A percentile compares a stretch with the other conserved stretches of the same genome.
phyloP scores from a whole-genome alignment of 2,329 filamentous ascomycete species.

The Dryadomyces quercivorus region DNA sequence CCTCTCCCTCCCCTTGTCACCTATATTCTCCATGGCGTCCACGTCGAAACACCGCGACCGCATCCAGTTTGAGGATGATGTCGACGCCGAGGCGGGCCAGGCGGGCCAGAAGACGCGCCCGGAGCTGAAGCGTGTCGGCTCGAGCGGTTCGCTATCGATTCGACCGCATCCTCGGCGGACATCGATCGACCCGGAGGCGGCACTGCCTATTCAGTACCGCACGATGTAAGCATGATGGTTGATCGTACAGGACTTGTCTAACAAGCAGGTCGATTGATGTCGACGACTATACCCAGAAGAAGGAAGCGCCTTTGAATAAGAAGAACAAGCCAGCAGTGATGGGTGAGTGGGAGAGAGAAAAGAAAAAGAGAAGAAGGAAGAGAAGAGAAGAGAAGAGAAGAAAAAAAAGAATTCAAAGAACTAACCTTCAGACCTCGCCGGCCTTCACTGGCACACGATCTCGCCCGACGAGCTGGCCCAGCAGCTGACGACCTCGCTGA shows the following conservation, averaged over 20 bases:
- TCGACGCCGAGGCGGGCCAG: slow-evolving; percentile 5
- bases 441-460: slow-evolving; percentile 57
- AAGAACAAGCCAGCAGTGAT: slow-evolving; percentile 19
- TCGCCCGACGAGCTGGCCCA: slow-evolving; percentile 43
- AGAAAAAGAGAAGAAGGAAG: neutral
- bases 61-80: slow-evolving; percentile 6
- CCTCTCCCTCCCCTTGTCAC: neutral
- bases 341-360: neutral
- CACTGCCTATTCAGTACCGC: slow-evolving; percentile 41
- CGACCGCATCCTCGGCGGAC: slow-evolving; percentile 15
- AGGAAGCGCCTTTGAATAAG: slow-evolving; percentile 31
- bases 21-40: neutral
- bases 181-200: slow-evolving; percentile 26
- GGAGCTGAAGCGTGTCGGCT: slow-evolving; percentile 4
- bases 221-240: slow-evolving; percentile 29
- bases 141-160: slow-evolving; percentile 9
- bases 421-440: slow-evolving; percentile 36
- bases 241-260: neutral
- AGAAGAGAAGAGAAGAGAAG: neutral
- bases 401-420: neutral
- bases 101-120: neutral
- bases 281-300: slow-evolving; percentile 34
- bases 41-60: slow-evolving; percentile 1
- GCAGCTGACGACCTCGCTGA: slow-evolving; percentile 43
- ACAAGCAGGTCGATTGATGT: slow-evolving; percentile 38